Base-by-base conservation (phyloP, 331 rosid species). In the Phaseolus coccineus region DNA sequence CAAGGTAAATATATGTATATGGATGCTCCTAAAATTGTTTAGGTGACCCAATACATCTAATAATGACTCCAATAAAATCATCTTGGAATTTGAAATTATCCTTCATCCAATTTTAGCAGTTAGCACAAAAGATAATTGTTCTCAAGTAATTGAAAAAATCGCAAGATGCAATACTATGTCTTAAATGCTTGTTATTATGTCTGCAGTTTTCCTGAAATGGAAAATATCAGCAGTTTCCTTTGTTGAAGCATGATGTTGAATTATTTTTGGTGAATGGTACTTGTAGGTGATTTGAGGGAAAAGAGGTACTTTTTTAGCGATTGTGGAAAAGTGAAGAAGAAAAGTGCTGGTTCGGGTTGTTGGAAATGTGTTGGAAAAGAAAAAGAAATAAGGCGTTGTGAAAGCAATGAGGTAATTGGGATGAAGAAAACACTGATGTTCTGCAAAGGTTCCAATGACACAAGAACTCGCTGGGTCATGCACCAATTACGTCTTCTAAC, bases 391-490 rank as follows among this genome's bases (percentile, higher is more conserved):
- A 13, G 13, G 19, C 8, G 1, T 28, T 59, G 19, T 12, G 4
- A 28, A 8, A 59, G 4, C 22, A 59, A 59, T 28, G 9, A 59
- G 28, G 39, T 59, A 5, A 59, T 59, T 59, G 66, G 66, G 19
- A 59, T 28, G 39, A 59, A 24, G 66, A 28, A 28, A 59, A 59
- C 39, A 4, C 9, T 59, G 39, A 1, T 59, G 2, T 59, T 59
- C 14, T 28, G 9, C 66, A 59, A 28, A 59, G 39, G 37, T n/a
- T 28, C 66, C 10, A 8, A 59, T 59, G 8, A 28, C 19, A 2
- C 39, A 12, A 59, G 66, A 59, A 59, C 66, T 27, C 66, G 22
- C 10, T 59, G 66, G 66, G 22, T 59, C 39, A 59, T 59, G 66
- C 66, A 59, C 30, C 3, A 59, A 59, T 59, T 59, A 40, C 66